phyloP scores from a whole-genome alignment of 2,329 filamentous ascomycete genomes.

The Thelonectria olida region DNA sequence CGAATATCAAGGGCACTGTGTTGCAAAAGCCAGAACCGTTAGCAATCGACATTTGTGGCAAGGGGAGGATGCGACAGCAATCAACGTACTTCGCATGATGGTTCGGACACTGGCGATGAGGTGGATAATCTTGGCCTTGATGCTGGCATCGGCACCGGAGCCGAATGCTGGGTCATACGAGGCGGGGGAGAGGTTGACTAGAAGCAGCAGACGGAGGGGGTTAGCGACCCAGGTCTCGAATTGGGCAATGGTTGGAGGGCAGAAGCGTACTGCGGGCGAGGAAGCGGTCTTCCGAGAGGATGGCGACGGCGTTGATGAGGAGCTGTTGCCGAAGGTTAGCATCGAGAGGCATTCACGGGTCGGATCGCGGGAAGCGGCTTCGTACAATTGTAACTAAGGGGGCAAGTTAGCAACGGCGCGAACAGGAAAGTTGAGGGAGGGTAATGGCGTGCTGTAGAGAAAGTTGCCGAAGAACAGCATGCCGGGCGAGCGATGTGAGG shows the following conservation, averaged over 20 bases:
- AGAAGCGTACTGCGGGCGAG: slow-evolving; percentile 69
- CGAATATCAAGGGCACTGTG: slow-evolving; percentile 84
- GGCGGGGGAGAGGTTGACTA: slow-evolving; percentile 78
- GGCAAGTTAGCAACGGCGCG: slow-evolving; percentile 22
- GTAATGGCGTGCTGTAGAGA: slow-evolving; percentile 63
- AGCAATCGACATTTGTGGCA: slow-evolving; percentile 9
- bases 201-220: neutral
- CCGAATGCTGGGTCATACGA: slow-evolving; percentile 83
- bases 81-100: slow-evolving; percentile 81
- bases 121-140: slow-evolving; percentile 89
- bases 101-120: slow-evolving; percentile 90
- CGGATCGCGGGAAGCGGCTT: neutral
- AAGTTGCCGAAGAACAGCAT: slow-evolving; percentile 79
- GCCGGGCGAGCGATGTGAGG: neutral
- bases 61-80: neutral
- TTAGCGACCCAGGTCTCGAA: slow-evolving; percentile 17
- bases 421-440: neutral
- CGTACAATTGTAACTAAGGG: slow-evolving; percentile 65
- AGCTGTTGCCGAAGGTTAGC: slow-evolving; percentile 55
- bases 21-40: neutral
- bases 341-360: neutral
- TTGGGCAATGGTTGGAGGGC: neutral
- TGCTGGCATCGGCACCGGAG: slow-evolving; percentile 74
- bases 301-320: slow-evolving; percentile 90
- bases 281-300: slow-evolving; percentile 95